Base-by-base conservation (phyloP, 805 yeast species). In the Lipomyces oligophaga region DNA sequence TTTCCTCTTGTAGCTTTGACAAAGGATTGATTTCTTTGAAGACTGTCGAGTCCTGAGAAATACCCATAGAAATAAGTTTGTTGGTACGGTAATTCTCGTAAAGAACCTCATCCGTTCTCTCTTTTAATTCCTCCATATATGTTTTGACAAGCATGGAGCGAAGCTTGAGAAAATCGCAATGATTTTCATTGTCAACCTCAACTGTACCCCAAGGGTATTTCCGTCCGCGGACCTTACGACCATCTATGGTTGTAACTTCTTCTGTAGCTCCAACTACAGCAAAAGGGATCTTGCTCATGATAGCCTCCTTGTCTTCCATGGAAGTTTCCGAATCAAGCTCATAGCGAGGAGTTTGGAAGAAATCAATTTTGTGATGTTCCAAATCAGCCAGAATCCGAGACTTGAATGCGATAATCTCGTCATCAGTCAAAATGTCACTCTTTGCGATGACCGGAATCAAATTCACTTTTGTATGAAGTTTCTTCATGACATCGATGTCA, bases 21-120 rank as follows among this genome's bases (percentile, higher is more conserved):
- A 83, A 79, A 25, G 98, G 98, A 67, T 90, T 96, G 63, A 88
- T 87, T 66, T 87, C 97, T 66, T 83, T 81, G 73, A 93, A 93
- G n/a, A 90, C 97, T 27, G 82, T 63, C 66, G 82, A 79, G 71
- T 93, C 97, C 70, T 93, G 98, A 65, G 81, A 81, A 62, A 90
- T 84, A 45, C 97, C 98, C 76, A 87, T 75, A 57, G 73, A 77
- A 41, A 67, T 63, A 67, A 93, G 78, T 70, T 90, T 90, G 43
- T 80, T 82, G 31, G 89, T 76, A 70, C 98, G 80, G 72, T 93
- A 93, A 59, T 79, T 77, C 70, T 93, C 99, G 67, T 89, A 93
- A 59, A 89, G 73, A 19, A 66, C 67, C 52, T 81, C 80, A 43
- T 81, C 68, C 27, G 98, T 90, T 54, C 79, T 74, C 67, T 93